Evolutionary conservation across 2,329 filamentous ascomycete genomes (phyloP), one percentile per base, ranked within the genome.

Genomic region (Neopestalotiopsis sp.): DNA sequence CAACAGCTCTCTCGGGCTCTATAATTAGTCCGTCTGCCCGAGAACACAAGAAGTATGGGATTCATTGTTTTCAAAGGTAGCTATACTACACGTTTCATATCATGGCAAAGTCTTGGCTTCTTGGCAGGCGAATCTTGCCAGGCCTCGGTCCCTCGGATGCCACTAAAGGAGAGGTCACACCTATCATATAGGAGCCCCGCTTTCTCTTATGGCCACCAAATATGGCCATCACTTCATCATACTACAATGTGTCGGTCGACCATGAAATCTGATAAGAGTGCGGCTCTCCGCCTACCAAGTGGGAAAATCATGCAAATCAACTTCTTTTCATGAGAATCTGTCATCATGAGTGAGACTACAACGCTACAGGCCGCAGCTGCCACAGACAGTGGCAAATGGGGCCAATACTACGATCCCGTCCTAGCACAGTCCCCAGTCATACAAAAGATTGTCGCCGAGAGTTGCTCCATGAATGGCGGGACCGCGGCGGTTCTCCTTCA

Each of bases 401-500:
- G 65, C 7, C 28, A 32, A 9, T 67, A 67, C 56, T 20, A 59
- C 32, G 49, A n/a, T 12, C 65, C 65, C 17, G 17, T 67, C 0
- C 32, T 57, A 30, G 53, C 30, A 28, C 45, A 49, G 12, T 32
- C 45, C 10, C 17, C 28, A 1, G 1, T 57, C 20, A 67, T 67
- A 12, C 57, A 57, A 24, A 67, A 49, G 17, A 67, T 67, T 17
- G 42, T 67, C 32, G 66, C 66, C 14, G 66, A 67, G 58, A 53
- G 57, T 9, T 67, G 66, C 40, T 67, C 66, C 66, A 61, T 67
- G 56, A 67, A 56, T 28, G 30, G 40, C 7, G 61, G 59, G 7
- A 65, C 61, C 30, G 61, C 67, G 1, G 59, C 67, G 1, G 61
- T 68, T 3, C 61, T 68, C 10, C 61, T 68, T 10, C 67, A 68